Percentiles rank a stretch among this genome's conserved stretches.
phyloP scores from a whole-genome alignment of 2,329 filamentous ascomycete genomes.

The Ophiostoma himal-ulmi region DNA sequence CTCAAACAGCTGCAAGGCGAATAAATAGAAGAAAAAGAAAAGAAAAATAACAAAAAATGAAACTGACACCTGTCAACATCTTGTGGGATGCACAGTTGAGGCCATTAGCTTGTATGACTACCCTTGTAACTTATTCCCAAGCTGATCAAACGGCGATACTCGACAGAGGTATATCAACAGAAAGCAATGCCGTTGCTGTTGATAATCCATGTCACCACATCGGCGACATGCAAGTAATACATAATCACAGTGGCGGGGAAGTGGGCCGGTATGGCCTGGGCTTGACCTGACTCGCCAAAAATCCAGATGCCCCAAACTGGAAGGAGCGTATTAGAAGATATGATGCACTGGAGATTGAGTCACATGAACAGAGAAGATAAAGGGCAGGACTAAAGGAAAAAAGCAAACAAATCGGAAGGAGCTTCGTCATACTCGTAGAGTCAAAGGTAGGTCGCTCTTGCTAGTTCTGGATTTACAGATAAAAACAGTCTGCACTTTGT shows the following conservation, averaged over 20 bases:
- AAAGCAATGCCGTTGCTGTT: not conserved
- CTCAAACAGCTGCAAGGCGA: not conserved
- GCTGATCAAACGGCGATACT: not conserved
- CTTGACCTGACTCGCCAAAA: not conserved
- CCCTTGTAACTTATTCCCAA: not conserved
- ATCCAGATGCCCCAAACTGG: not conserved
- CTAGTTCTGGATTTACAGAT: not conserved
- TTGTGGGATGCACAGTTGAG: not conserved
- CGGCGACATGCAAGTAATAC: not conserved
- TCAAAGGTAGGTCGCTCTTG: not conserved
- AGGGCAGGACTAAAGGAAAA: not conserved
- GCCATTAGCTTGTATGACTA: not conserved
- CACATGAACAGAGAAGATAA: not conserved
- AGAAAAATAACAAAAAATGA: too few relatives aligned
- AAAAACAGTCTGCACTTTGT: slow-evolving; percentile 9
- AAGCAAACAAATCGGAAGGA: not conserved
- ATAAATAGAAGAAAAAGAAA: not conserved
- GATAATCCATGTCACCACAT: not conserved
- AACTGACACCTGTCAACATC: not conserved
- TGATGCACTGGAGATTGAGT: not conserved
- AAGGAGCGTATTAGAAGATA: not conserved
- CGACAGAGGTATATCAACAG: not conserved
- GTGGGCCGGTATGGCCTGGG: not conserved
- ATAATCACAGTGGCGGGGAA: not conserved
- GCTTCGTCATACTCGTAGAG: not conserved